A percentile compares a stretch with the other conserved stretches of the same genome.
Conservation (phyloP, 1,284 basidiomycete species). For the Ceratobasidium sp. region DNA sequence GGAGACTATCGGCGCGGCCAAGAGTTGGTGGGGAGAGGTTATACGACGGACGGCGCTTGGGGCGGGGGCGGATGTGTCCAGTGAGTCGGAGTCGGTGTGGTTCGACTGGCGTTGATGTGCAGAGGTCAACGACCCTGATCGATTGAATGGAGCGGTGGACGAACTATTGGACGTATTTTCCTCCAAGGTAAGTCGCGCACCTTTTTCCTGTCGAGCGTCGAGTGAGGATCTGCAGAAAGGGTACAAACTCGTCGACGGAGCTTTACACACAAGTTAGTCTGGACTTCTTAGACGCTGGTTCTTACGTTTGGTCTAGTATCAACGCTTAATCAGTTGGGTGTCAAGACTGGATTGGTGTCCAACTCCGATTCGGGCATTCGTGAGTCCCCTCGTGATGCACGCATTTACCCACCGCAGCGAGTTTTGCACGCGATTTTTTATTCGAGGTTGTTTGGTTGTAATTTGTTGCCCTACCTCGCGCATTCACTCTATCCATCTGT, state of each 20-base stretch:
- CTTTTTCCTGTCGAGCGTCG: neutral
- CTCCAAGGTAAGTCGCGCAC: constrained; percentile 1
- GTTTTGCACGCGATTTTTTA: too few relatives aligned
- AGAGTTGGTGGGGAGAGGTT: constrained; percentile 75
- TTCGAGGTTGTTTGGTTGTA: too few relatives aligned
- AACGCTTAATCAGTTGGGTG: constrained; percentile 54
- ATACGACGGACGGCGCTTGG: constrained; percentile 72
- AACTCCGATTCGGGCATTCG: constrained; percentile 74
- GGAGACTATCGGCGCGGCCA: constrained; percentile 52
- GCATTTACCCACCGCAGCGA: too few relatives aligned
- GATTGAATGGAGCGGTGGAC: constrained; percentile 53
- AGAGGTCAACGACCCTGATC: constrained; percentile 4
- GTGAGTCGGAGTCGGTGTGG: constrained; percentile 48
- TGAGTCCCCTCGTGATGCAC: constrained; percentile 52
- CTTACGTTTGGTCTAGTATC: constrained; percentile 49
- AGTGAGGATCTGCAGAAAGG: constrained; percentile 55
- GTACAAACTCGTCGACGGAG: constrained; percentile 70
- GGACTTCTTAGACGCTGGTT: neutral
- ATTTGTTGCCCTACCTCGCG: too few relatives aligned
- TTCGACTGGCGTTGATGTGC: constrained; percentile 6
- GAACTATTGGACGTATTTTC: constrained; percentile 46
- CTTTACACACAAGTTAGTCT: constrained; percentile 62
- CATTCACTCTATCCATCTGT: neutral
- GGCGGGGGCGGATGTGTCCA: constrained; percentile 65
- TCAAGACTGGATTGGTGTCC: constrained; percentile 67